Base-by-base conservation (phyloP, 441 rosid species). In the Brassica hybrid region DNA sequence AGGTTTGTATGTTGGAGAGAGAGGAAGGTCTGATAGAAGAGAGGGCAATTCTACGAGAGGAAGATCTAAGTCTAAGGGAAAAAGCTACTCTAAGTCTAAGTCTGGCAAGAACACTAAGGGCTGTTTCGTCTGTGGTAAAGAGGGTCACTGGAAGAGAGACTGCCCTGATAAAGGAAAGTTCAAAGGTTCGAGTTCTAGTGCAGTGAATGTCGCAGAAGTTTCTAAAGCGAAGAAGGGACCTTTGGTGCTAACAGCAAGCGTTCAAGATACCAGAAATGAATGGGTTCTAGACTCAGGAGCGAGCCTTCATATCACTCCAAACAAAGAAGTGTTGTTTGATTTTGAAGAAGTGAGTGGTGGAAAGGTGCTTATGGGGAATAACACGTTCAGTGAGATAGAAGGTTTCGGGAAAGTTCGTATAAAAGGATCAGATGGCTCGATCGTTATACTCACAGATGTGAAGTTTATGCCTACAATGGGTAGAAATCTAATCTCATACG, bases 191-290 rank as follows among this genome's bases (percentile, higher is more conserved):
- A 50, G 2, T 0, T 52, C 57, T 0, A n/a, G n/a, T n/a, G n/a
- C n/a, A n/a, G 19, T 6, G 0, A 52, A 52, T 14, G 18, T 52
- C 0, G 57, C 18, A 7, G 1, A 1, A 23, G 3, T n/a, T n/a
- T n/a, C 10, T 7, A 7, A 1, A 5, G 1, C 6, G 3, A 36
- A 36, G 41, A 7, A 36, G 0, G 9, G 16, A 1, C 57, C 57
- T 0, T 0, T 52, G 7, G 0, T 52, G 0, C 7, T 52, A 0
- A 52, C 9, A 0, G 19, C 9, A 0, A 52, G 10, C 0, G 2
- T 14, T 0, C 18, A 52, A 6, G 10, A 14, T 1, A 52, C 19
- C 2, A 5, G 2, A 14, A 6, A 6, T 0, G 19, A 14, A 7
- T 52, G 57, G 19, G 17, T 14, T 1, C 1, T 45, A 16, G 54